phyloP scores from a whole-genome alignment of 1,139 yeast genomes.

The Eremothecium gossypii region DNA sequence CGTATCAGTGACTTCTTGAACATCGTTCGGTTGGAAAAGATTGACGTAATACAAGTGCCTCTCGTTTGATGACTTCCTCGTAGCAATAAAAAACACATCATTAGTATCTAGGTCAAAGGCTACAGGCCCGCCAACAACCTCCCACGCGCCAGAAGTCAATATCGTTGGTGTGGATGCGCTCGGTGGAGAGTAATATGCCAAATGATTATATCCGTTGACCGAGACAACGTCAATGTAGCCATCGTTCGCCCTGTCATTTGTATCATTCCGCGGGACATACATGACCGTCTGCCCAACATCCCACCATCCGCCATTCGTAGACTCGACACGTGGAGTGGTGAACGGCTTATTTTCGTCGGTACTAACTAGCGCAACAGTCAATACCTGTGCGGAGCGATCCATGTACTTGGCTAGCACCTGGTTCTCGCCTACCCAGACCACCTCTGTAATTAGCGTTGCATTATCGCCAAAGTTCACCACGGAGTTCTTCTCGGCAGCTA shows the following conservation, averaged over 20 bases:
- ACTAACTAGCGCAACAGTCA: constrained; percentile 49
- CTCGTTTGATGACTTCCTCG: constrained; percentile 51
- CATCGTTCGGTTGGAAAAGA: constrained; percentile 34
- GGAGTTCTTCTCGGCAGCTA: constrained; percentile 29
- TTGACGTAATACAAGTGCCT: constrained; percentile 50
- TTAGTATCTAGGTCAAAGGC: constrained; percentile 49
- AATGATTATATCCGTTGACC: constrained; percentile 53
- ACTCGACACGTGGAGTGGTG: constrained; percentile 37
- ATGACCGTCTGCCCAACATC: constrained; percentile 71
- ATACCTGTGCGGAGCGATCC: constrained; percentile 61
- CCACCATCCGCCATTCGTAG: constrained; percentile 56
- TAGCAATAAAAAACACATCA: constrained; percentile 57
- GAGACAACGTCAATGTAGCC: constrained; percentile 75
- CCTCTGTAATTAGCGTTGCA: constrained; percentile 48
- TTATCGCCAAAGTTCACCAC: constrained; percentile 46
- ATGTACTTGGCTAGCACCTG: constrained; percentile 56
- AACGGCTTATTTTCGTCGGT: constrained; percentile 31
- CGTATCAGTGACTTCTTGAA: constrained; percentile 46
- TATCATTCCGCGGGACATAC: constrained; percentile 53
- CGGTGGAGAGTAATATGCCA: constrained; percentile 60
- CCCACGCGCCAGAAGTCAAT: constrained; percentile 63
- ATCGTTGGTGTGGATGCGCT: constrained; percentile 39
- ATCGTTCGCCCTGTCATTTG: constrained; percentile 34
- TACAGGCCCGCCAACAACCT: constrained; percentile 53
- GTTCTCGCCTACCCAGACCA: constrained; percentile 58